Evolutionary conservation across 2,329 filamentous ascomycete species (phyloP).

Genomic region (Pochonia chlamydosporia): DNA sequence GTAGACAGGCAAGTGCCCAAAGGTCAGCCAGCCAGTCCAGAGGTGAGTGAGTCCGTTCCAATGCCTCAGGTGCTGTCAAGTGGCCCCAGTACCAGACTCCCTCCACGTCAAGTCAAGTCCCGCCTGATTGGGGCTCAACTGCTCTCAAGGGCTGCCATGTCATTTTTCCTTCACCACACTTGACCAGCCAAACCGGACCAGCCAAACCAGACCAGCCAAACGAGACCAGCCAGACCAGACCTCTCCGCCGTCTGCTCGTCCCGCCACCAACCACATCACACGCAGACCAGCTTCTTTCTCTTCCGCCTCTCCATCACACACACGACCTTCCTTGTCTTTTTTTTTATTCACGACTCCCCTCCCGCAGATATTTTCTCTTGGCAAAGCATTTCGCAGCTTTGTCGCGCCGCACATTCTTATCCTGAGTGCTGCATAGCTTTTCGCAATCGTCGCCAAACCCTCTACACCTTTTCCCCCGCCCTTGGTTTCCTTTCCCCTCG

Average conservation of each 20-base stretch:
- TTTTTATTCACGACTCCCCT: background rate
- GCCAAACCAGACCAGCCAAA: too few species aligned
- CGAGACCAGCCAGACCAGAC: too few species aligned
- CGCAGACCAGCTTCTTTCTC: slow-evolving; percentile 7
- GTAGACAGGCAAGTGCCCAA: too few species aligned
- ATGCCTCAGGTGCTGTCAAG: too few species aligned
- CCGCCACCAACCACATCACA: slow-evolving; percentile 4
- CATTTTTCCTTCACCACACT: background rate
- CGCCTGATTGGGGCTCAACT: background rate
- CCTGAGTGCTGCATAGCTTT: slow-evolving; percentile 20
- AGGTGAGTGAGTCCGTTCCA: too few species aligned
- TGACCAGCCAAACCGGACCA: too few species aligned
- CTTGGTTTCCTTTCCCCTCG: slow-evolving; percentile 24
- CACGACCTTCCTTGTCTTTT: slow-evolving; percentile 1
- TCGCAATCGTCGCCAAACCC: slow-evolving; percentile 12
- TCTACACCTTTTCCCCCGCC: slow-evolving; percentile 20
- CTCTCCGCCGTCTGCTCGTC: background rate
- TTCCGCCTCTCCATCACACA: slow-evolving; percentile 8
- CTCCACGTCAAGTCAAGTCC: too few species aligned
- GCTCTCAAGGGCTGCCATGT: background rate
- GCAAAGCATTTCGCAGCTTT: slow-evolving; percentile 6
- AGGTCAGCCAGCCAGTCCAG: too few species aligned
- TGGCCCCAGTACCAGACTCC: too few species aligned
- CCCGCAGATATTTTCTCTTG: background rate
- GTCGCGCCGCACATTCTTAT: slow-evolving; percentile 17